Conservation (phyloP, 371 early-diverging fungal species). For the Lichtheimia corymbifera region DNA sequence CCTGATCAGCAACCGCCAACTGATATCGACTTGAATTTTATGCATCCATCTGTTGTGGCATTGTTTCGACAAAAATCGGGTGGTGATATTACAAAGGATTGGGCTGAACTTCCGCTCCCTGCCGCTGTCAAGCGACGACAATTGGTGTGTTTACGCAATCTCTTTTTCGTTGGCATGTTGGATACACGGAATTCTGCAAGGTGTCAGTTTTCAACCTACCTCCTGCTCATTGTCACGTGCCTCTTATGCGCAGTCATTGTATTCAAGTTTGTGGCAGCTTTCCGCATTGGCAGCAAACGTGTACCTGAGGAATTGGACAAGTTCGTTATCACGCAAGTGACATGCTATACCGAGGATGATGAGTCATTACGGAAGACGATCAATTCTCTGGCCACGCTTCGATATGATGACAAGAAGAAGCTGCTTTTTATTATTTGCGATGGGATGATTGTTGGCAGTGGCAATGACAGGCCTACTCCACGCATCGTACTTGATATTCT, state of each 20-base stretch:
- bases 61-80: slow-evolving; percentile 65
- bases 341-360: slow-evolving; percentile 98
- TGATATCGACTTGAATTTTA: slow-evolving; percentile 52
- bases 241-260: slow-evolving; percentile 80
- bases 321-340: slow-evolving; percentile 86
- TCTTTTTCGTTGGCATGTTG: slow-evolving; percentile 86
- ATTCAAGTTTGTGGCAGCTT: slow-evolving; percentile 90
- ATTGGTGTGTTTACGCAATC: slow-evolving; percentile 72
- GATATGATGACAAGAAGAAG: slow-evolving; percentile 94
- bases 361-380: slow-evolving; percentile 92
- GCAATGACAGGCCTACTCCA: slow-evolving; percentile 94
- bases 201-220: slow-evolving; percentile 86
- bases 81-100: slow-evolving; percentile 62
- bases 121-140: slow-evolving; percentile 32
- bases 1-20: slow-evolving; percentile 38
- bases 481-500: slow-evolving; percentile 91
- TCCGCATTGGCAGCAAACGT: slow-evolving; percentile 77
- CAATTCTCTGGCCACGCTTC: slow-evolving; percentile 84
- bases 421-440: slow-evolving; percentile 89
- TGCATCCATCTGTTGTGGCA: slow-evolving; percentile 55
- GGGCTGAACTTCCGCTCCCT: slow-evolving; percentile 40
- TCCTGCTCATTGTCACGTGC: slow-evolving; percentile 76
- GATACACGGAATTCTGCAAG: slow-evolving; percentile 79
- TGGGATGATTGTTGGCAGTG: slow-evolving; percentile 88
- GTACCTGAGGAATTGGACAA: slow-evolving; percentile 88